These are phyloP conservation scores for Staphylotrichum tortipilum DNA, from an alignment of 495 filamentous ascomycete species.

Conservation along the genomic window DNA sequence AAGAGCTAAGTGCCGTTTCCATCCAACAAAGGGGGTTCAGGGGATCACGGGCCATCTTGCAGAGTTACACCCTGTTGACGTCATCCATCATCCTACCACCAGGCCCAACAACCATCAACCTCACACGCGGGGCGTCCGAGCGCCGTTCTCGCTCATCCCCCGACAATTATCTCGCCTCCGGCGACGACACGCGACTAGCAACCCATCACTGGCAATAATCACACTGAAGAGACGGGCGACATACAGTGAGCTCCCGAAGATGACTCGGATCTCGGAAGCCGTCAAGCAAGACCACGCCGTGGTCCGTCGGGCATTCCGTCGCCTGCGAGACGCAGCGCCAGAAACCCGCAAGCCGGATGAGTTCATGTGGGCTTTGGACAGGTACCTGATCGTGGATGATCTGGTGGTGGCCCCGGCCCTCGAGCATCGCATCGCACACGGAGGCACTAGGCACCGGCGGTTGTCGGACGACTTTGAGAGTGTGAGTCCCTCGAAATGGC, in stretches of 20 bases:
- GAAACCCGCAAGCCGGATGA: conserved; percentile 12
- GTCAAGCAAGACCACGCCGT: conserved; percentile 18
- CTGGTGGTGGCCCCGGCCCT: conserved; percentile 22
- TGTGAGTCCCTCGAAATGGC: conserved; percentile 16
- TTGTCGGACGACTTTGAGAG: conserved; percentile 22
- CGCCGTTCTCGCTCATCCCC: too few relatives aligned
- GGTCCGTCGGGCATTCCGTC: conserved; percentile 12
- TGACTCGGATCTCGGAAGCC: conserved; percentile 22
- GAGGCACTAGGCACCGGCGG: conserved; percentile 12
- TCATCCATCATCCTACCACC: too few relatives aligned
- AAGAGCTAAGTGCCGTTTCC: too few relatives aligned
- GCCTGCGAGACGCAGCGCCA: conserved; percentile 9
- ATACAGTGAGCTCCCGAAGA: neutral
- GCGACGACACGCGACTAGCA: too few relatives aligned
- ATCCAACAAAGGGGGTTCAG: too few relatives aligned
- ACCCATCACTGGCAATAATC: too few relatives aligned
- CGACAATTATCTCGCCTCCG: too few relatives aligned
- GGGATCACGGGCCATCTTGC: too few relatives aligned
- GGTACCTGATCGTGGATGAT: conserved; percentile 24
- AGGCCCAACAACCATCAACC: too few relatives aligned
- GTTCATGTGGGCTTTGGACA: conserved; percentile 22
- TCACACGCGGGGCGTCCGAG: too few relatives aligned
- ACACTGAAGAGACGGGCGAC: neutral
- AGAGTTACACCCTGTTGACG: too few relatives aligned
- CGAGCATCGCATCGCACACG: conserved; percentile 14